A percentile compares a stretch with the other conserved stretches of the same genome.
phyloP scores from a whole-genome alignment of 2,329 filamentous ascomycete species.

The Arthrobotrys megalospora region DNA sequence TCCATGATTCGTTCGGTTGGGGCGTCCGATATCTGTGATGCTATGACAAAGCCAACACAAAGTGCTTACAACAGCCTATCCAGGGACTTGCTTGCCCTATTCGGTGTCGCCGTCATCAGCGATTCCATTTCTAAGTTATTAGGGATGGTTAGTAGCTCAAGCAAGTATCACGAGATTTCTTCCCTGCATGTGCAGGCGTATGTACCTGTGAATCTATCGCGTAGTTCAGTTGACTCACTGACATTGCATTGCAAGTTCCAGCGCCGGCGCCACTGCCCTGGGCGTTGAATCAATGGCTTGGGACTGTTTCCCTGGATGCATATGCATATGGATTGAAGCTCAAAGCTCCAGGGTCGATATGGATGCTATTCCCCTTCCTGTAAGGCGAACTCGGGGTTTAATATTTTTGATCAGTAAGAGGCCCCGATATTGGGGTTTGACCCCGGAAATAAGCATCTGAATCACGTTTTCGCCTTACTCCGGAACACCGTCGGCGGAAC shows the following conservation, averaged over 20 bases:
- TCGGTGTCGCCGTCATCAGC: conserved; percentile 58
- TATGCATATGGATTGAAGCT: conserved; percentile 7
- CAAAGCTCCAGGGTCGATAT: not conserved
- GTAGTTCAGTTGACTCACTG: conserved; percentile 30
- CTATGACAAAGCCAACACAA: conserved; percentile 53
- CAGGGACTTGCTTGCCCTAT: conserved; percentile 20
- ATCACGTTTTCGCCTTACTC: conserved; percentile 39
- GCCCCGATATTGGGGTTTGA: conserved; percentile 8
- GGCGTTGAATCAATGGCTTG: not conserved
- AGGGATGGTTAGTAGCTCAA: conserved; percentile 15
- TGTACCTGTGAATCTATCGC: conserved; percentile 10
- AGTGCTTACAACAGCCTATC: conserved; percentile 25
- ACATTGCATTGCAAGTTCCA: not conserved
- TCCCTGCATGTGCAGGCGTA: conserved; percentile 1
- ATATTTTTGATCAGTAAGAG: conserved; percentile 43
- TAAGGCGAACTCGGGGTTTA: conserved; percentile 22
- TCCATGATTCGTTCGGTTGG: conserved; percentile 44
- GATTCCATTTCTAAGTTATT: conserved; percentile 6
- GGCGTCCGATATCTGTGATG: not conserved
- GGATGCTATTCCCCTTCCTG: not conserved
- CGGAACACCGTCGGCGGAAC: not conserved
- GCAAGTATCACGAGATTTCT: conserved; percentile 42
- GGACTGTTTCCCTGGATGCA: not conserved
- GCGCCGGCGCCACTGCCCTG: not conserved
- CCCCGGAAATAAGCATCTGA: conserved; percentile 42